phyloP scores from a whole-genome alignment of 2,329 filamentous ascomycete species.

The Neofusicoccum laricinum region DNA sequence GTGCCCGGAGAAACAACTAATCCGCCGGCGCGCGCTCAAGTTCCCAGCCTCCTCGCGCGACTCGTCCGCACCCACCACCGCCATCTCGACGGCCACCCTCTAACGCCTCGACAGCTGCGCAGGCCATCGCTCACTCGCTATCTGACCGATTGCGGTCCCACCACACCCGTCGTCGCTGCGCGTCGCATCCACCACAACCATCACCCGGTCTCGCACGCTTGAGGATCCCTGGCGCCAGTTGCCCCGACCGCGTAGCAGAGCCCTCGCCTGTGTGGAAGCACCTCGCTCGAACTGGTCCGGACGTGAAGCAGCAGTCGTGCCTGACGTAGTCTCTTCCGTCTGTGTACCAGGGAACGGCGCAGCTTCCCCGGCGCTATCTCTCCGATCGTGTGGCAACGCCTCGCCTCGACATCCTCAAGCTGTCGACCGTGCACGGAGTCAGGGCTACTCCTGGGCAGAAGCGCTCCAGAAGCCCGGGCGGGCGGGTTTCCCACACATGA shows the following conservation, averaged over 20 bases:
- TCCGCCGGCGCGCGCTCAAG: neutral
- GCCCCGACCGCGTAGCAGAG: constrained; percentile 1
- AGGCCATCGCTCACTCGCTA: neutral
- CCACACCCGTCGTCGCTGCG: neutral
- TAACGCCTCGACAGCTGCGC: too few relatives aligned
- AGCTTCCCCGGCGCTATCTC: neutral
- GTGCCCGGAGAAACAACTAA: neutral
- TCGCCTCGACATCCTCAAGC: neutral
- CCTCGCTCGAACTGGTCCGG: neutral
- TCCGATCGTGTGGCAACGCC: neutral
- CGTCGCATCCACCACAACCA: neutral
- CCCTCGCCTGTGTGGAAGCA: neutral
- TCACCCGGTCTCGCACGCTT: neutral
- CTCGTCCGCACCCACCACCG: neutral
- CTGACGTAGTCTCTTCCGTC: neutral
- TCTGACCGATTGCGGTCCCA: neutral
- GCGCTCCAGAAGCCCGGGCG: constrained; percentile 8
- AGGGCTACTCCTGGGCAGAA: constrained; percentile 2
- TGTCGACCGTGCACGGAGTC: neutral
- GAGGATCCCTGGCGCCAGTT: neutral
- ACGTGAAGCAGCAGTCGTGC: neutral
- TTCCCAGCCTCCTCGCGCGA: neutral
- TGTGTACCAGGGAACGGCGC: neutral
- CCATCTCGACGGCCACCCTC: neutral
- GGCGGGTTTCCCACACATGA: constrained; percentile 3